A percentile compares a stretch with the other conserved stretches of the same genome.
Conservation (phyloP, 1,284 basidiomycete genomes). For the Ganoderma multipileum region DNA sequence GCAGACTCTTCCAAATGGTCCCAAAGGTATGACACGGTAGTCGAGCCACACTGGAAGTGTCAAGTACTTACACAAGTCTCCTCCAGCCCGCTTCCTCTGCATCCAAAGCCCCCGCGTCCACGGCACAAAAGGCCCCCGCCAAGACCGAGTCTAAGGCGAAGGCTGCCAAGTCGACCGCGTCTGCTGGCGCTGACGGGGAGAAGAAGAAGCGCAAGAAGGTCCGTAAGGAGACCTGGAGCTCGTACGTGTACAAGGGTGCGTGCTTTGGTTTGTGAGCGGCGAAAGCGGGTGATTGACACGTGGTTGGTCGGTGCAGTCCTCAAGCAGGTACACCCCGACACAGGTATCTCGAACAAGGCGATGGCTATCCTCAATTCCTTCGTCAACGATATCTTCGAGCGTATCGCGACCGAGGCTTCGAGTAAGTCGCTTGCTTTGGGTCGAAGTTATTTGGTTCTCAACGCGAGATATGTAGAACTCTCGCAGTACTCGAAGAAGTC, state of each 20-base stretch:
- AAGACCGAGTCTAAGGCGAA: constrained; percentile 47
- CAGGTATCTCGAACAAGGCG: constrained; percentile 81
- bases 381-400: constrained; percentile 77
- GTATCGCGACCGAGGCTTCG: constrained; percentile 74
- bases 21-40: constrained; percentile 36
- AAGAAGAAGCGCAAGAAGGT: constrained; percentile 68
- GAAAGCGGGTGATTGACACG: constrained; percentile 24
- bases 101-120: constrained; percentile 59
- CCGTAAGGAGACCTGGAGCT: constrained; percentile 73
- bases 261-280: constrained; percentile 14
- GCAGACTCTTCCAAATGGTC: constrained; percentile 34
- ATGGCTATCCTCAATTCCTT: constrained; percentile 81
- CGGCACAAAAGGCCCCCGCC: constrained; percentile 59
- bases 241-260: constrained; percentile 74
- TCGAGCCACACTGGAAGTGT: constrained; percentile 17
- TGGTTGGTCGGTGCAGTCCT: constrained; percentile 52
- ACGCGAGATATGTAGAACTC: constrained; percentile 51
- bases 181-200: constrained; percentile 51
- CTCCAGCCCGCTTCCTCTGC: constrained; percentile 55
- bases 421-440: constrained; percentile 46
- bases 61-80: constrained; percentile 19
- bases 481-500: constrained; percentile 79
- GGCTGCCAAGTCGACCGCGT: constrained; percentile 47
- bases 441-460: background rate
- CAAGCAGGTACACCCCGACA: constrained; percentile 79